Base-by-base conservation (phyloP, 2,329 filamentous ascomycete genomes). In the Diaporthe destruens region DNA sequence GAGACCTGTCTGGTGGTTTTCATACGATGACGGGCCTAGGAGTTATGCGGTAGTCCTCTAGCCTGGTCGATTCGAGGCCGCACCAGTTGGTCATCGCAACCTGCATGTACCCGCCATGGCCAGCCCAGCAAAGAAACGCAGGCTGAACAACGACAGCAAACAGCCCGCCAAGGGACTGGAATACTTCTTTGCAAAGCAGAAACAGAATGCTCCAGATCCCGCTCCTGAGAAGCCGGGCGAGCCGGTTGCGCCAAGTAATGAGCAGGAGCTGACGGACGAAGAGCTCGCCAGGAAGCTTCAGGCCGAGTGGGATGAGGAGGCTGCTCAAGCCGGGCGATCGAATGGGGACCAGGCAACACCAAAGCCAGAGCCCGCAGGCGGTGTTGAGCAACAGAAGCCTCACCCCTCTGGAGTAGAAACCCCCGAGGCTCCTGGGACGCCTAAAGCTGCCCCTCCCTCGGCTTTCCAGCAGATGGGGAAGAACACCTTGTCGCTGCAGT, bases 111-210 rank as follows among this genome's bases (percentile, higher is more conserved):
- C 23, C 44, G 20, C 70, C 32, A 93, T 93, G 91, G 84, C 90
- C 39, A 95, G 92, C 78, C 94, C 95, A 11, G 87, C 91, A 4
- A 98, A 98, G 84, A 93, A 93, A 80, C 89, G 94, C 72, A 98
- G 96, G 85, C 81, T 89, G 57, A 94, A 93, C 79, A 91, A 90
- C 78, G 88, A 89, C 75, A 80, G 83, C 59, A 88, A 91, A 71
- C 80, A 87, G 20, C 85, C 87, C 9, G 73, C 80, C 16, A 90
- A 89, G 75, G 91, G 91, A 49, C 85, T 98, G 44, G 94, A 96
- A 79, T 97, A 93, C 81, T 98, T 98, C 86, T 98, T 98, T 80
- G 88, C 91, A 7, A 97, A 92, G 77, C 94, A 95, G 78, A 90
- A 87, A 72, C 83, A 88, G 71, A 84, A 80, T 72, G 80, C 75